Evolutionary conservation across 176 grass and related monocot species (phyloP), one percentile per base, ranked within the genome.

Genomic region (Oryza meyeriana): DNA sequence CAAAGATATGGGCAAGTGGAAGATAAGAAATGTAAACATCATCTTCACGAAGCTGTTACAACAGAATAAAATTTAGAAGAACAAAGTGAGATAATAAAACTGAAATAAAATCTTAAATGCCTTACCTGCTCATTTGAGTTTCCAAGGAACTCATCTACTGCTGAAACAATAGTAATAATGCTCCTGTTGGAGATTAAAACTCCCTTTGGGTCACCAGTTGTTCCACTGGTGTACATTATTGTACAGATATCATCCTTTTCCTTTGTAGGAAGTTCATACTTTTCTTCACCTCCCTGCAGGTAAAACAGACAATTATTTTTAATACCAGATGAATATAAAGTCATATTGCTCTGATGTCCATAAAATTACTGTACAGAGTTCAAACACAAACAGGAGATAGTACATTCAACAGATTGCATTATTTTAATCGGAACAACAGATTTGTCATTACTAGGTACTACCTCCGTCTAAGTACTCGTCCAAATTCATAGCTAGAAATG

Each of bases 181-280:
- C 92, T 98, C 65, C 81, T 86, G 74, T 98, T 98, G 31, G 95
- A 91, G 69, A 98, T 94, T 75, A 98, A 16, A 76, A 98, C 95
- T 40, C 95, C 92, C 78, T 94, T 98, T 10, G 95, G 95, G 71
- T 97, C 92, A 89, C 94, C 94, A 32, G 94, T 97, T 67, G 94
- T 97, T 62, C 94, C 94, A 92, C 94, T 97, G 2, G 94, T 97
- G 76, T 97, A 97, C 94, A 97, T 97, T 78, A 97, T 97, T 27
- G 94, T 97, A 67, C 92, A 98, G 71, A 91, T 94, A 52, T 98
- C 90, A 34, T 87, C 72, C 76, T 92, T 98, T 64, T 86, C 75
- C 75, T 94, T 98, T 14, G 18, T 65, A 74, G 92, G 92, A 50
- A 98, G 86, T 85, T 94, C 95, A 85, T 81, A 94, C 12, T 94